Base-by-base conservation (phyloP, 2,329 filamentous ascomycete species). In the Botrytis galanthina region DNA sequence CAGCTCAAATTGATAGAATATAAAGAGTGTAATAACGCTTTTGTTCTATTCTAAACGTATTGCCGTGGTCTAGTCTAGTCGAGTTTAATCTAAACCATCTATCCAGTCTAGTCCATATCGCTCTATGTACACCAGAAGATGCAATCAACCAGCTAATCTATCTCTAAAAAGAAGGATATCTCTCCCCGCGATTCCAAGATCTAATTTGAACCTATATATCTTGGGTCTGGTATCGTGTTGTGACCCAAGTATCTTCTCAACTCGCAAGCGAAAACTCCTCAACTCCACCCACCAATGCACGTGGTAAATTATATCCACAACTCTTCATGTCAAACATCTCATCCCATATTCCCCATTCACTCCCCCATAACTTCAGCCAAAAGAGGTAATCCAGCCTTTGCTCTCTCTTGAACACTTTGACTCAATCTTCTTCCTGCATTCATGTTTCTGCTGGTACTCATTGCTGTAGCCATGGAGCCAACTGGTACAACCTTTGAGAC, bases 361-460 rank as follows among this genome's bases (percentile, higher is more conserved):
- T 66, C 60, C 22, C 46, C 67, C 29, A 42, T n/a, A 39, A 62
- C 68, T 42, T 80, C 79, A 14, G 78, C 76, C 72, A 80, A 54
- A 12, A 80, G 64, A 16, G 79, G 79, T 70, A 80, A 70, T 26
- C 62, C 71, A 60, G 71, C 71, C 61, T 77, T 80, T 2, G 75
- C 77, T 22, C 76, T 64, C 48, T 78, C 60, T 63, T 80, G 79
- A 29, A 79, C 79, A 46, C 76, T 78, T 46, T 80, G 79, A 63
- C 74, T 76, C 20, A 80, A 72, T 61, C 79, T 72, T 69, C 79
- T 75, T 68, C 78, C 73, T 0, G 79, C 79, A 73, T 79, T 78
- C 44, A 79, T 42, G 67, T 78, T 78, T 32, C 77, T 72, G 2
- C 75, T 76, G 2, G 75, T 76, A 4, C 77, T 75, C 78, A 80